Evolutionary conservation across 495 filamentous ascomycete species (phyloP), one percentile per base, ranked within the genome.

Genomic region (Penicillium alfredii): DNA sequence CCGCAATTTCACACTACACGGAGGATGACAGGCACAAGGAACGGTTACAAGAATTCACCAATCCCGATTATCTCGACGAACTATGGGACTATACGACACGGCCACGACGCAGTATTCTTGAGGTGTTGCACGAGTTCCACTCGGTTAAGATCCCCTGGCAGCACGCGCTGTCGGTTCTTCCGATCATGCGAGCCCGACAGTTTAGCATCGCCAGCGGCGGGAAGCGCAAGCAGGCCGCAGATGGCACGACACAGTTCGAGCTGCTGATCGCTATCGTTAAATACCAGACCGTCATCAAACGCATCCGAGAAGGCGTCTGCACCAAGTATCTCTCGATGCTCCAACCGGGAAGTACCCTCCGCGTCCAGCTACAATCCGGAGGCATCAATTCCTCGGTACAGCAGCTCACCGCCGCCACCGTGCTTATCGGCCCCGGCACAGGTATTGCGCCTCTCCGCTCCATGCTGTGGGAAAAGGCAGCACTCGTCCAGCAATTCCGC

Each of bases 31-130:
- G 72, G 36, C 90, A 97, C 35, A 78, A 78, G 46, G 86, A 93
- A 33, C 79, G 90, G 7, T 74, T 99, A 0, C 47, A 74, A 2
- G 90, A 97, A 45, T 93, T 99, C 44, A 78, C 79, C 0, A 72
- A 81, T 35, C 76, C 84, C 0, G 71, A 81, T 11, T 84, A 81
- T 53, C 72, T 86, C 7, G 88, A 97, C 47, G 93, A 99, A 42
- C 77, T 93, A 11, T 95, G 83, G 65, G 93, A 99, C 55, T 99
- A 97, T 56, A 90, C 89, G 1, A 87, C 88, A 4, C 82, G 93
- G 5, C 90, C 92, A 5, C 80, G 92, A 30, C 80, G 92, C 26
- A 89, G 81, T 43, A 93, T 96, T 45, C 59, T 99, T 6, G 92
- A 99, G 55, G 80, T 94, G 1, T 68, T 99, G 15, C 77, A 88